phyloP scores from a whole-genome alignment of 2,329 filamentous ascomycete genomes.

The Mycosphaerella arachidis region DNA sequence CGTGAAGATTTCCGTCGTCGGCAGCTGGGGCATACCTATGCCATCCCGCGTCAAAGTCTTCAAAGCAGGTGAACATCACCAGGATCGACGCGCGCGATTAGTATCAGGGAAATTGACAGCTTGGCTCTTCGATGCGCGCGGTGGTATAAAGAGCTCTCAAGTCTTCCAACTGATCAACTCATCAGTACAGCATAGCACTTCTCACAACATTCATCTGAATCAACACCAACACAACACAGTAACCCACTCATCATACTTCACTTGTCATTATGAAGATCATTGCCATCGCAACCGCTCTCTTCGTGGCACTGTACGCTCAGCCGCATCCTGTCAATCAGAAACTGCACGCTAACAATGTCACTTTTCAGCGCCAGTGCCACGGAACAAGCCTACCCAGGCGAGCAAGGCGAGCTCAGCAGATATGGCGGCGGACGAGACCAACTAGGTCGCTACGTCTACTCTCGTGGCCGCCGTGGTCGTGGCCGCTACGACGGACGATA shows the following conservation, averaged over 20 bases:
- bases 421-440: neutral
- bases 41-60: neutral
- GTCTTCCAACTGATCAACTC: neutral
- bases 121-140: neutral
- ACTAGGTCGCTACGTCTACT: neutral
- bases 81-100: neutral
- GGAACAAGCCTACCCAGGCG: neutral
- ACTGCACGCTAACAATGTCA: neutral
- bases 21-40: neutral
- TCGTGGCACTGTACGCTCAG: neutral
- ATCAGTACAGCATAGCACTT: neutral
- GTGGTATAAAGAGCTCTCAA: neutral
- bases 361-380: neutral
- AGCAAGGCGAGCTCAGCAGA: neutral
- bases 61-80: neutral
- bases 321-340: neutral
- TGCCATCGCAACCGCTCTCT: neutral
- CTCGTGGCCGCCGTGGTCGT: neutral
- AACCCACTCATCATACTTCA: neutral
- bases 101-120: neutral
- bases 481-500: neutral
- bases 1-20: neutral
- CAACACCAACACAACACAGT: neutral
- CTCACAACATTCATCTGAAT: neutral
- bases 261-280: neutral